Evolutionary conservation across 2,329 filamentous ascomycete genomes (phyloP).

Genomic region (Hypomyces rosellus): DNA sequence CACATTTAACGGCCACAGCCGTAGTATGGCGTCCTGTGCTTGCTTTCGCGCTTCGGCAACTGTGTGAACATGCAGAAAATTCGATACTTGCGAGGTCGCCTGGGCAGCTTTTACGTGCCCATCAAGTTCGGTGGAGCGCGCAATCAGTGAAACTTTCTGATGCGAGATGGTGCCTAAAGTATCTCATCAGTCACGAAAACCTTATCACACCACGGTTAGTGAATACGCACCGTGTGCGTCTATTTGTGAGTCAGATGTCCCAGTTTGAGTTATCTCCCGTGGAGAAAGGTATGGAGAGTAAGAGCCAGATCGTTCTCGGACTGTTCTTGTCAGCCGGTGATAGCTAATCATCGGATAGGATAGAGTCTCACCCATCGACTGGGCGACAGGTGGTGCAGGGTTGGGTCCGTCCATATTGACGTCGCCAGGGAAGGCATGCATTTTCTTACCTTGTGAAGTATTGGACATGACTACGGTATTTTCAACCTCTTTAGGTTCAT

Average conservation of each 20-base stretch:
- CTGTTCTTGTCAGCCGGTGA: neutral
- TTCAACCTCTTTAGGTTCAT: constrained; percentile 34
- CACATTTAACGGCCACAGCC: constrained; percentile 60
- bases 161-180: neutral
- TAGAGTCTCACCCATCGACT: constrained; percentile 1
- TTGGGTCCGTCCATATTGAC: neutral
- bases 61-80: constrained; percentile 1
- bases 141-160: neutral
- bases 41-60: constrained; percentile 43
- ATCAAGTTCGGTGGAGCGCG: neutral
- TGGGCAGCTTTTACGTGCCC: neutral
- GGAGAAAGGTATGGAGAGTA: constrained; percentile 49
- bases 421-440: neutral
- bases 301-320: constrained; percentile 43
- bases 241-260: neutral
- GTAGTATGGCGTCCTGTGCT: constrained; percentile 62
- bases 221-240: neutral
- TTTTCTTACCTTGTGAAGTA: neutral
- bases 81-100: no score
- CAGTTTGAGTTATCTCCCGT: constrained; percentile 33
- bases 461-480: neutral
- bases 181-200: neutral
- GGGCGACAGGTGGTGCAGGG: neutral
- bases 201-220: no score
- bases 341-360: neutral